Evolutionary conservation across 306 rosid species (phyloP), one percentile per base, ranked within the genome.

Genomic region (Fragaria ananassa): DNA sequence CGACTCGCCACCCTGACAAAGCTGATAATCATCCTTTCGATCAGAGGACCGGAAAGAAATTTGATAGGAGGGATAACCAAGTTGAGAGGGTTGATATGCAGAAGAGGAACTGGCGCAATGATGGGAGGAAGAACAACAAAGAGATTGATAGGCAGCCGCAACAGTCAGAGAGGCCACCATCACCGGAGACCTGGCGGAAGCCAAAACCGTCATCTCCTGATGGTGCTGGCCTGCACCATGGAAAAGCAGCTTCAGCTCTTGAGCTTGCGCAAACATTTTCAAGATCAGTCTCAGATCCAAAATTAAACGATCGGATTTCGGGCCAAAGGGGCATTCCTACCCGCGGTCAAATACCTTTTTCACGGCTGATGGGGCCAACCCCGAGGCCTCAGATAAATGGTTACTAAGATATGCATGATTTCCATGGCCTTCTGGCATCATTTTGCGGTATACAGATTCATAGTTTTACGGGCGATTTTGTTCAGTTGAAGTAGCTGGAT

Each of bases 201-300:
- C 89, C 86, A 27, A 88, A 83, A 60, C 82, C 84, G 65, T 70
- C 80, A 37, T 76, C 89, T 67, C 72, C 84, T 8, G 92, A 81
- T 63, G 79, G 76, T 54, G 70, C 6, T 53, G 91, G 90, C 29
- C n/a, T 19, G 65, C 90, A 86, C 60, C 56, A 84, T 0, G 91
- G 92, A 74, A 89, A 91, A 82, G 98, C 90, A 46, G 91, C 99
- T 79, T 92, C 99, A 2, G 98, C 99, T 0, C 76, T 96, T 51
- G 99, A 96, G 75, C 98, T 96, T 78, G 99, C 97, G 44, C 93
- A 91, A 87, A 89, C 93, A 70, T 96, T 92, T 88, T 96, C 99
- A 19, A 92, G 81, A 83, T 90, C 99, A 15, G 91, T 86, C 60
- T 92, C 99, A 2, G 93, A 92, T 79, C 88, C 98, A 3, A 88